Evolutionary conservation across 2,329 filamentous ascomycete species (phyloP).

Genomic region (Ilyonectria destructans): DNA sequence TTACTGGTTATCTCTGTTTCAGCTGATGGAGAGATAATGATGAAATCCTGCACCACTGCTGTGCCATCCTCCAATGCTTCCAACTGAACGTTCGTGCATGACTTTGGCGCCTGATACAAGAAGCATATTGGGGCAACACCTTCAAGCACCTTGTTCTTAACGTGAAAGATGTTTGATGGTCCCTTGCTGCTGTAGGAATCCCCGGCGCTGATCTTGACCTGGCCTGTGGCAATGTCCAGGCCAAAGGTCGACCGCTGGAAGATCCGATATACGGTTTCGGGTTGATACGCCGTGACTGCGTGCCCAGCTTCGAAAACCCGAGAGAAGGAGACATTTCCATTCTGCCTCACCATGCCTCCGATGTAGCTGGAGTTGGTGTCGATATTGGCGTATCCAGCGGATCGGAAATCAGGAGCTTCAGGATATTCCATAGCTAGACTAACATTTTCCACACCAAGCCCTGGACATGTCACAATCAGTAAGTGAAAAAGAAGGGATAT

Average conservation of each 20-base stretch:
- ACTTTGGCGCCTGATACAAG: constrained; percentile 63
- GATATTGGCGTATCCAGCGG: constrained; percentile 80
- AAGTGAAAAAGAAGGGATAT: accelerated
- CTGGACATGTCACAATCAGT: constrained; percentile 4
- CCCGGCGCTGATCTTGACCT: constrained; percentile 52
- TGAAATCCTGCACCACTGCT: constrained; percentile 39
- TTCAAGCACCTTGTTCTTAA: constrained; percentile 65
- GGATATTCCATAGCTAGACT: constrained; percentile 72
- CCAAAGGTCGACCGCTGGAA: constrained; percentile 72
- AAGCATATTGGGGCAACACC: constrained; percentile 71
- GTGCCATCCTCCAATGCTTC: constrained; percentile 37
- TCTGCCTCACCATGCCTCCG: constrained; percentile 82
- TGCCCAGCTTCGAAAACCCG: constrained; percentile 77
- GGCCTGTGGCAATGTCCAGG: constrained; percentile 69
- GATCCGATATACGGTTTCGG: constrained; percentile 67
- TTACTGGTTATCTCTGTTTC: background rate
- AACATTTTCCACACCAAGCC: constrained; percentile 76
- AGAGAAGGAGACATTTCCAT: constrained; percentile 79
- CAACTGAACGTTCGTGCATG: constrained; percentile 56
- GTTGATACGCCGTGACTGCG: constrained; percentile 72
- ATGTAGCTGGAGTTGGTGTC: constrained; percentile 76
- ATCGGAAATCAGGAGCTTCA: constrained; percentile 66
- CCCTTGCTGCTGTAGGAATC: constrained; percentile 54
- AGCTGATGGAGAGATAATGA: constrained; percentile 32
- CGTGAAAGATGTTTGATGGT: constrained; percentile 65